These are phyloP conservation scores for Hibiscus trionum DNA, from an alignment of 345 rosid genomes.

Conservation along the genomic window DNA sequence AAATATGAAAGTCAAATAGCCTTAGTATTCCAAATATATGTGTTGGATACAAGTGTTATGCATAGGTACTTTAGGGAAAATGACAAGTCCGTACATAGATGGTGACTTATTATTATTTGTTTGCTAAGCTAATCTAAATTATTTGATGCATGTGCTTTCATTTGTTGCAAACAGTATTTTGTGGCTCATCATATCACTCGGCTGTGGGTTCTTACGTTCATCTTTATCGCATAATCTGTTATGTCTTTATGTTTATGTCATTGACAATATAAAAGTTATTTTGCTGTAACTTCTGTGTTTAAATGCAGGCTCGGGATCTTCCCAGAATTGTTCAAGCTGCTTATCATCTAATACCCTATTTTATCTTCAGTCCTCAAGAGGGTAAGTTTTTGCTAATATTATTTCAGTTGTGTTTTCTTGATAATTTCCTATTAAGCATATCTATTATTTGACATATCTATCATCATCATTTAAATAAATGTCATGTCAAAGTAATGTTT, in stretches of 20 bases:
- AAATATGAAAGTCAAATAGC: not conserved
- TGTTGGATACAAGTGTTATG: too few relatives aligned
- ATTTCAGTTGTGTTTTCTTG: not conserved
- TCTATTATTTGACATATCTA: not conserved
- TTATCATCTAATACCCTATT: conserved; percentile 78
- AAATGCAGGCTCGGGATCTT: conserved; percentile 88
- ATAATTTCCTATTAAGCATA: not conserved
- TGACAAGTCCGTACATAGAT: not conserved
- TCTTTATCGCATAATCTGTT: not conserved
- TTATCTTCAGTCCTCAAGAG: conserved; percentile 82
- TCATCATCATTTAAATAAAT: not conserved
- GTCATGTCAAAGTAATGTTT: not conserved
- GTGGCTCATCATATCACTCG: not conserved
- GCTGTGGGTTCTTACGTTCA: not conserved
- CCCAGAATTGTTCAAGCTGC: conserved; percentile 70
- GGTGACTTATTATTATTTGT: not conserved
- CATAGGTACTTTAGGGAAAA: not conserved
- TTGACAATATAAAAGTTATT: not conserved
- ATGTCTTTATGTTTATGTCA: not conserved
- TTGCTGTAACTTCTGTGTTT: not conserved
- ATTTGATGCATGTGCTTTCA: not conserved
- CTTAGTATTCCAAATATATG: not conserved
- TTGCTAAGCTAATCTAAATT: not conserved
- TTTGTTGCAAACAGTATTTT: not conserved
- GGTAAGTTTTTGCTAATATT: conserved; percentile 32